phyloP scores from a whole-genome alignment of 2,329 filamentous ascomycete species.

The Sarocladium kiliense region DNA sequence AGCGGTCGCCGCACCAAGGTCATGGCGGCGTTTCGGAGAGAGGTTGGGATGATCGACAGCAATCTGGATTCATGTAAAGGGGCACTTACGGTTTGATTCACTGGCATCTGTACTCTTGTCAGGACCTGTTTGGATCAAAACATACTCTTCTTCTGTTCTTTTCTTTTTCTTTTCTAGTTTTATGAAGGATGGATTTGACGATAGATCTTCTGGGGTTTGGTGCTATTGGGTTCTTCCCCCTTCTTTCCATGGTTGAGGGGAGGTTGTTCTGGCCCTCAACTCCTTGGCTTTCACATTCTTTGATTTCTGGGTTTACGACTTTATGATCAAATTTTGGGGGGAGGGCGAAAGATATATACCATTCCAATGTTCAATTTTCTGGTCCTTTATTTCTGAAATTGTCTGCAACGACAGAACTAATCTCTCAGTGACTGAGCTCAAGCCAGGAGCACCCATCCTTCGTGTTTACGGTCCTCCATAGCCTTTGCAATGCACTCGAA shows the following conservation, averaged over 20 bases:
- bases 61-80: slow-evolving; percentile 15
- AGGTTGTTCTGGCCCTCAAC: no score
- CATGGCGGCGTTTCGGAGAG: slow-evolving; percentile 15
- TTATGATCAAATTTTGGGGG: background rate
- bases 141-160: slow-evolving; percentile 8
- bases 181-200: background rate
- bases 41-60: slow-evolving; percentile 20
- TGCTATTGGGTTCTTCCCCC: no score
- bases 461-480: no score
- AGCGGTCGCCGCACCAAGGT: slow-evolving; percentile 27
- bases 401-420: no score
- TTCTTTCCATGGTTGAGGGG: no score
- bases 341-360: background rate
- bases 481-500: no score
- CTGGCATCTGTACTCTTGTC: background rate
- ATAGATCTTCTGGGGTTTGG: slow-evolving; percentile 10
- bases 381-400: no score
- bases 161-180: slow-evolving; percentile 10
- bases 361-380: background rate
- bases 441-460: background rate
- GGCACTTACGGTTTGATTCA: background rate
- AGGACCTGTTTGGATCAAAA: background rate
- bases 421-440: no score
- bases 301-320: background rate
- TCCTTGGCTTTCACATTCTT: background rate